Conservation (phyloP, 257 asterid genomes). For the Solanum arcanum region DNA sequence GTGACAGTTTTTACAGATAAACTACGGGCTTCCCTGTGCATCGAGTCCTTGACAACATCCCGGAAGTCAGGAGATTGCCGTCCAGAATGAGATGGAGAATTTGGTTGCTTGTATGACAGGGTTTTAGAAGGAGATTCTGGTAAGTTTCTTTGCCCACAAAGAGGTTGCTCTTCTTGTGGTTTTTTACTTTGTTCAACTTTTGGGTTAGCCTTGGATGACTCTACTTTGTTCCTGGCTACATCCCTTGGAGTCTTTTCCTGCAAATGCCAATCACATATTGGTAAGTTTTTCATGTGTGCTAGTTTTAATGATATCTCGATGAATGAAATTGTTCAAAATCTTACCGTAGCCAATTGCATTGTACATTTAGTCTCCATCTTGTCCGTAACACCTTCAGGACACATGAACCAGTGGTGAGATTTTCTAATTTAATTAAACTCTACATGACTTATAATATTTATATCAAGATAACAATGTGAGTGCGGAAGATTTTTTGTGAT, state of each 20-base stretch:
- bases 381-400: constrained; percentile 35
- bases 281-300: constrained; percentile 1
- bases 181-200: constrained; percentile 35
- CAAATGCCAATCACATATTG: constrained; percentile 7
- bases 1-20: constrained; percentile 39
- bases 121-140: constrained; percentile 23
- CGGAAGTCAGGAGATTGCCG: constrained; percentile 41
- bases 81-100: constrained; percentile 8
- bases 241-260: constrained; percentile 42
- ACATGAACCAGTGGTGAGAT: constrained; percentile 8
- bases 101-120: constrained; percentile 16
- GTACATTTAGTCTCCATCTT: constrained; percentile 32
- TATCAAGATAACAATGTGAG: background rate
- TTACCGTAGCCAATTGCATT: constrained; percentile 26
- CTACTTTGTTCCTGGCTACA: constrained; percentile 40
- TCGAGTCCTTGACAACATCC: constrained; percentile 69
- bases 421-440: background rate
- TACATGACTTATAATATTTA: background rate
- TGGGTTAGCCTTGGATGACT: constrained; percentile 52
- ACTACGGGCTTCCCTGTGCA: constrained; percentile 65
- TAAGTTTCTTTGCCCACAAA: constrained; percentile 9
- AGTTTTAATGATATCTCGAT: background rate
- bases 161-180: constrained; percentile 27
- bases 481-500: background rate
- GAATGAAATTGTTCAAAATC: constrained; percentile 5